Base-by-base conservation (phyloP, 2,329 filamentous ascomycete species). In the Chaetomiaceae sp. region DNA sequence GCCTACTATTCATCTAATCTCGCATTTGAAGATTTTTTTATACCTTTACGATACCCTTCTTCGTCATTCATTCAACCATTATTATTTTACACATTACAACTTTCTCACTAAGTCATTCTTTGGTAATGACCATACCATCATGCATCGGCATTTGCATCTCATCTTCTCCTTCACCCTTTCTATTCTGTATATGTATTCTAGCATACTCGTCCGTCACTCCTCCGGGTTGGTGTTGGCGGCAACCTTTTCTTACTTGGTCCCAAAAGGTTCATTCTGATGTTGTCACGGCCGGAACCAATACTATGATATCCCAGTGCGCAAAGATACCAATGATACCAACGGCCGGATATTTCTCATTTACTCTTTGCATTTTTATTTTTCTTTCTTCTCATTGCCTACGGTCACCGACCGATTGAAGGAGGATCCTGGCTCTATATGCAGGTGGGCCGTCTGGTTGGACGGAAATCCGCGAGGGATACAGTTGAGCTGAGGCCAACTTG, bases 41-140 rank as follows among this genome's bases (percentile, higher is more conserved):
- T 38, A 21, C 30, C 25, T 50, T 52, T 38, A 53, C 53, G 59
- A 61, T 61, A 61, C 61, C 60, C 60, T 40, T 61, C 59, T 56
- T 54, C 34, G 56, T 57, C 62, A 30, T 44, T 62, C 58, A 25
- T 58, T 61, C 20, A 16, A 47, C 20, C 11, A 9, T 20, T 33
- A 7, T 21, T 21, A 7, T 18, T 48, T 32, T 23, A 30, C 43
- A 25, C 37, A 48, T 27, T 51, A 48, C 10, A n/a, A 34, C 18
- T 30, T 14, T 9, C n/a, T 25, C n/a, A 7, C 20, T 5, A 13
- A 16, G 16, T 18, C 23, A 40, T 14, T 23, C 18, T 7, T n/a
- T 41, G 46, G 46, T 33, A 14, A 41, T 48, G 23, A 14, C 13
- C 16, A 20, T 11, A 10, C 34, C 30, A 36, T 47, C 21, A 23